These are phyloP conservation scores for Phytophthora sp. DNA, from an alignment of 352 stramenopile genomes.

Conservation along the genomic window DNA sequence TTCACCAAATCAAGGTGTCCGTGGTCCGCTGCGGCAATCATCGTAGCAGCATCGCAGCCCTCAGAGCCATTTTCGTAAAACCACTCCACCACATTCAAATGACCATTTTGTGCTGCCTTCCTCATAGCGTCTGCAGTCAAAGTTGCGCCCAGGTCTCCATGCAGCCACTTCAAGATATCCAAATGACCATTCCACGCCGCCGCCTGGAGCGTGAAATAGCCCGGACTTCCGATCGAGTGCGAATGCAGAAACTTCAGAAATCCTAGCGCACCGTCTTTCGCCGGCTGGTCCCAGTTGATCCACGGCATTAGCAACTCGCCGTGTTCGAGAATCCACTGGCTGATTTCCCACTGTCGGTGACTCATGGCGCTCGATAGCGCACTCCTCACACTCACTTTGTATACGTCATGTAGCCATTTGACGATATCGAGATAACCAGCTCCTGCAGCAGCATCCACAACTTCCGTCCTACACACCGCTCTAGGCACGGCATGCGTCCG, in stretches of 20 bases:
- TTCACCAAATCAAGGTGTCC: conserved; percentile 28
- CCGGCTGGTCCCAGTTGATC: conserved; percentile 30
- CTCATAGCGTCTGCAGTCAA: conserved; percentile 23
- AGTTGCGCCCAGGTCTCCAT: not conserved
- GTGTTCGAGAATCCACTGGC: conserved; percentile 30
- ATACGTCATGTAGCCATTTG: conserved; percentile 27
- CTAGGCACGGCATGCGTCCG: conserved; percentile 13
- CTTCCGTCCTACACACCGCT: conserved; percentile 17
- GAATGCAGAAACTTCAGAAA: conserved; percentile 32
- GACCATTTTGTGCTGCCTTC: conserved; percentile 27
- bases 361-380: conserved; percentile 24
- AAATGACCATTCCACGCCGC: conserved; percentile 30
- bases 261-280: conserved; percentile 21
- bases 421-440: conserved; percentile 22
- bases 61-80: conserved; percentile 26
- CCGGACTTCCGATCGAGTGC: conserved; percentile 14
- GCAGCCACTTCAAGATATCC: conserved; percentile 32
- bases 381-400: conserved; percentile 9
- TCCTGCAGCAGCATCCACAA: conserved; percentile 27
- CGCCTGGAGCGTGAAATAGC: conserved; percentile 24
- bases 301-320: conserved; percentile 22
- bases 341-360: conserved; percentile 23
- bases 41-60: conserved; percentile 18
- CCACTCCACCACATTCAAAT: conserved; percentile 32
- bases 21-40: conserved; percentile 17